Evolutionary conservation across 2,329 filamentous ascomycete genomes (phyloP), one percentile per base, ranked within the genome.

Genomic region (Septoria petroselini): DNA sequence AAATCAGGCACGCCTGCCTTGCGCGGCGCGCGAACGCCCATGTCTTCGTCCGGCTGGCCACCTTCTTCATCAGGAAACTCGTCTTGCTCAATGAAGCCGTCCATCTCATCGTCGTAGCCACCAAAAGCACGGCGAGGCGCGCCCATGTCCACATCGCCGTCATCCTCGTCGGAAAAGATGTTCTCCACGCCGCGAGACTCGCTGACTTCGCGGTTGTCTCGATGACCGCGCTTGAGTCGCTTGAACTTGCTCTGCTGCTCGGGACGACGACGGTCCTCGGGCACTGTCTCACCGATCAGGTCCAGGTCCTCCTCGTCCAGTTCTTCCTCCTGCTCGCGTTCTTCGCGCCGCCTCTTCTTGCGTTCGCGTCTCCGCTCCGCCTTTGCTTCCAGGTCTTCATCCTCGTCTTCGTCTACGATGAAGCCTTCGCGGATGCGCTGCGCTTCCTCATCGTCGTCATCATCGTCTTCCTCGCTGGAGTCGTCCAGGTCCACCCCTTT

Each of bases 261-360:
- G 39, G 83, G 75, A 23, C 82, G 75, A 62, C 83, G 83, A 15
- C 82, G 80, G 62, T 86, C 80, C 66, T 81, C 85, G 1, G 84
- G 84, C 58, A 84, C 82, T 58, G 84, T 83, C 67, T 94, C 87
- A 43, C 90, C 91, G 61, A 98, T 96, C 48, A 98, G 77, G 66
- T 97, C 93, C 50, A 98, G 72, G 76, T 98, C 93, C 68, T 98
- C 93, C 60, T 96, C 91, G 61, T 97, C 93, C 7, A 98, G 81
- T 53, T 76, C 76, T 53, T 88, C 87, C 54, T 91, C 90, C 65
- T 95, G 89, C 55, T 88, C 84, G 64, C 88, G 87, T 48, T 87
- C 84, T 66, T 94, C 86, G 52, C 82, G 79, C 35, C 80, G 72
- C 63, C 88, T 83, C 60, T 88, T 84, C 74, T 93, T 95, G 70